Percentiles rank a stretch among this genome's conserved stretches.
These are phyloP conservation scores for Acacia crassicarpa DNA, from an alignment of 306 rosid genomes.

Conservation along the genomic window DNA sequence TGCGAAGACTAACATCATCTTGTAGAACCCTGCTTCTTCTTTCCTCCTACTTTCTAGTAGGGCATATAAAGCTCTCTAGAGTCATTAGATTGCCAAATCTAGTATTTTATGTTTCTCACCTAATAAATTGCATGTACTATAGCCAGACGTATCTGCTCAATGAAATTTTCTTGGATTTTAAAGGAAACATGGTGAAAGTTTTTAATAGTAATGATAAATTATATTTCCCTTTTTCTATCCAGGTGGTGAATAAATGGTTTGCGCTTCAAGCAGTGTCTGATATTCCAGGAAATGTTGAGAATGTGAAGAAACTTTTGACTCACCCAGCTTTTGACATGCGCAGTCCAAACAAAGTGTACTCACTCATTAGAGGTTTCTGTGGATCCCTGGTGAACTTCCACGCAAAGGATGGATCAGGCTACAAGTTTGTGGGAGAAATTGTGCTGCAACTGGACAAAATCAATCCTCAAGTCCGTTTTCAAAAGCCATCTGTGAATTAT, in stretches of 20 bases:
- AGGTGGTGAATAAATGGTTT: slow-evolving; percentile 99
- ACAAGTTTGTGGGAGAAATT: slow-evolving; percentile 81
- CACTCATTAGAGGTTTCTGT: slow-evolving; percentile 92
- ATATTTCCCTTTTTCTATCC: slow-evolving; percentile 12
- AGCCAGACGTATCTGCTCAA: neutral
- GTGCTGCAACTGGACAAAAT: slow-evolving; percentile 80
- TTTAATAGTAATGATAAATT: slow-evolving; percentile 7
- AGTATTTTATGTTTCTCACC: neutral
- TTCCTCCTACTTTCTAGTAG: slow-evolving; percentile 1
- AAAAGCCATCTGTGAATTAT: slow-evolving; percentile 5
- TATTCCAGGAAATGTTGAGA: slow-evolving; percentile 78
- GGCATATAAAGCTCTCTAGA: neutral
- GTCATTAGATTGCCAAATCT: slow-evolving; percentile 1
- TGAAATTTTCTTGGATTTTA: slow-evolving; percentile 6
- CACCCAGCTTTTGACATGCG: slow-evolving; percentile 91
- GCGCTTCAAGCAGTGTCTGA: slow-evolving; percentile 94
- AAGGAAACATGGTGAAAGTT: neutral
- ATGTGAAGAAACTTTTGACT: slow-evolving; percentile 67
- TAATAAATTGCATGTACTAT: neutral
- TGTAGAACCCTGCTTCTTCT: neutral
- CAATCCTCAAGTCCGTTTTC: slow-evolving; percentile 78
- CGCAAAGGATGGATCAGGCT: slow-evolving; percentile 95
- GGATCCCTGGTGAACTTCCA: slow-evolving; percentile 90
- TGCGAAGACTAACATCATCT: neutral
- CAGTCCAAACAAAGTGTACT: slow-evolving; percentile 96